Evolutionary conservation across 352 stramenopile species (phyloP).

Genomic region (Peronospora destructor): DNA sequence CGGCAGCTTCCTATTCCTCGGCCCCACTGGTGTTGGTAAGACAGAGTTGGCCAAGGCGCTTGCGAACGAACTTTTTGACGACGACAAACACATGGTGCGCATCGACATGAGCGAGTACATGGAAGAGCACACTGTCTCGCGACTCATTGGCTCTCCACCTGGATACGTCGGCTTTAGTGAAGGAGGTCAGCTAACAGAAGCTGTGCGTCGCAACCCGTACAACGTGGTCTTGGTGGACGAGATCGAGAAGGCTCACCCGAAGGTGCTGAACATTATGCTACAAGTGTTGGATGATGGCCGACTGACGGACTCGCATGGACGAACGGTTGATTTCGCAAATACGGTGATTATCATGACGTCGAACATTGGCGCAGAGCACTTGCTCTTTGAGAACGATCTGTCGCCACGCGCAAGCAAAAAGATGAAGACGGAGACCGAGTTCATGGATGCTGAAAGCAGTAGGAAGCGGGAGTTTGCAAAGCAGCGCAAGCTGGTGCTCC

Average conservation of each 20-base stretch:
- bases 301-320: conserved; percentile 93
- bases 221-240: conserved; percentile 96
- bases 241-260: conserved; percentile 95
- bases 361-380: conserved; percentile 91
- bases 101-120: conserved; percentile 99
- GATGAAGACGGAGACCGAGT: conserved; percentile 35
- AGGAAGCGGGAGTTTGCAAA: conserved; percentile 34
- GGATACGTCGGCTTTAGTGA: conserved; percentile 93
- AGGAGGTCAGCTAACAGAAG: conserved; percentile 94
- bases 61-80: conserved; percentile 92
- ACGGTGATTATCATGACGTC: conserved; percentile 97
- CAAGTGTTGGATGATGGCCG: conserved; percentile 97
- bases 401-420: conserved; percentile 60
- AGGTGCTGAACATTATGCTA: conserved; percentile 94
- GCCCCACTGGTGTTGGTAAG: conserved; percentile 94
- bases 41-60: conserved; percentile 93
- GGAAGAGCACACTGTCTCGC: conserved; percentile 91
- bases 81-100: conserved; percentile 91
- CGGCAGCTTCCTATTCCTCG: conserved; percentile 94
- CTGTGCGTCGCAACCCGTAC: conserved; percentile 93
- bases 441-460: conserved; percentile 19
- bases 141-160: conserved; percentile 91
- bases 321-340: conserved; percentile 96
- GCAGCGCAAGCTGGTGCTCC: conserved; percentile 80
- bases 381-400: conserved; percentile 68